phyloP scores from a whole-genome alignment of 2,329 filamentous ascomycete species.

The Xenoacremonium recifei region DNA sequence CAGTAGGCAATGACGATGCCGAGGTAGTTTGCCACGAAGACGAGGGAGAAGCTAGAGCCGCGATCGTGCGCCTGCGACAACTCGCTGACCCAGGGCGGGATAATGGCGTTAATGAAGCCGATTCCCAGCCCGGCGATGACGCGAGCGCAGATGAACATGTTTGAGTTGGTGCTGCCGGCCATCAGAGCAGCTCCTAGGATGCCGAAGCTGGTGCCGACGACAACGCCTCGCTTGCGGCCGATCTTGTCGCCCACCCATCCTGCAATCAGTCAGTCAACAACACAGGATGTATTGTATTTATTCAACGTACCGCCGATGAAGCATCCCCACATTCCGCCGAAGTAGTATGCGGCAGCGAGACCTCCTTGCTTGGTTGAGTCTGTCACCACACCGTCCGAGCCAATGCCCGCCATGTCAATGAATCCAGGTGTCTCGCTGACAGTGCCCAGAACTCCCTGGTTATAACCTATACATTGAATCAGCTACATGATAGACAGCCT shows the following conservation, averaged over 20 bases:
- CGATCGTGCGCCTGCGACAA: constrained; percentile 37
- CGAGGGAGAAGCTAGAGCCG: constrained; percentile 45
- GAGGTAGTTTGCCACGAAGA: constrained; percentile 53
- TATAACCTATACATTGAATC: constrained; percentile 46
- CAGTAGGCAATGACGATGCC: constrained; percentile 44
- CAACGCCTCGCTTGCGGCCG: constrained; percentile 46
- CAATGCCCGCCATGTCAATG: constrained; percentile 19
- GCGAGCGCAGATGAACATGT: background rate
- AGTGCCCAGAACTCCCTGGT: constrained; percentile 54
- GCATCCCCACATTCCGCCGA: constrained; percentile 49
- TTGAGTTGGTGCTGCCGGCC: background rate
- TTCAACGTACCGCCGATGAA: constrained; percentile 38
- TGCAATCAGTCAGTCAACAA: constrained; percentile 2
- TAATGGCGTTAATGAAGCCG: background rate
- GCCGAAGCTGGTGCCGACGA: constrained; percentile 45
- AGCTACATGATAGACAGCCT: background rate
- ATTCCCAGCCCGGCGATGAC: background rate
- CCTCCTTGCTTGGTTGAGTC: constrained; percentile 46
- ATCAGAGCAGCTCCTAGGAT: constrained; percentile 40
- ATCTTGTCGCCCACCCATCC: constrained; percentile 49
- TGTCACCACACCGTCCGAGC: background rate
- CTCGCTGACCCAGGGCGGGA: background rate
- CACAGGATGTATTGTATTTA: background rate
- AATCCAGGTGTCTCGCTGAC: constrained; percentile 44
- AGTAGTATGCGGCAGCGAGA: constrained; percentile 52